phyloP scores from a whole-genome alignment of 2,329 filamentous ascomycete genomes.

The Graphilbum ipis-grandicollis region DNA sequence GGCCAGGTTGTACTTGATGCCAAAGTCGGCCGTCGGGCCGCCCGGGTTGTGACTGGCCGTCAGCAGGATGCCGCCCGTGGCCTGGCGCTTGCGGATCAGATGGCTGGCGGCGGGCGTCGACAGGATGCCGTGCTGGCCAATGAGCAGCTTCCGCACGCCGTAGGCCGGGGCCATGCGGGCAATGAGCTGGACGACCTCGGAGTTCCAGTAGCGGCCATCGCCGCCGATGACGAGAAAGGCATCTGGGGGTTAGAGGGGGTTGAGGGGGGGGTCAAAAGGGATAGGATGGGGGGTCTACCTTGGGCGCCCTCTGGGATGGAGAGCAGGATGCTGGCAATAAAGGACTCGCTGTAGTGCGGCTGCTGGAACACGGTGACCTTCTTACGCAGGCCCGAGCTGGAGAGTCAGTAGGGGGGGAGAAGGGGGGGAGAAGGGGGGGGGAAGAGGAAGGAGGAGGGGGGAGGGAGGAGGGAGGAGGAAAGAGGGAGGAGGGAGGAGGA shows the following conservation, averaged over 20 bases:
- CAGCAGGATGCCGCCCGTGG: slow-evolving; percentile 89
- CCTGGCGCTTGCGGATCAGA: slow-evolving; percentile 84
- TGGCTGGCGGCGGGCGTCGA: slow-evolving; percentile 94
- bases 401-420: background rate
- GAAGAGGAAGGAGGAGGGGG: background rate
- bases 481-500: background rate
- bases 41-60: slow-evolving; percentile 98
- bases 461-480: too few species aligned
- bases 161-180: slow-evolving; percentile 95
- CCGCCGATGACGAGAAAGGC: slow-evolving; percentile 91
- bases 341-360: slow-evolving; percentile 88
- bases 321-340: slow-evolving; percentile 82
- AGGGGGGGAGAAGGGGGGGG: too few species aligned
- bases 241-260: slow-evolving; percentile 18
- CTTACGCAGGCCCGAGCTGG: slow-evolving; percentile 90
- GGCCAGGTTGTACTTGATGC: slow-evolving; percentile 98
- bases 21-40: slow-evolving; percentile 87
- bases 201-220: slow-evolving; percentile 94
- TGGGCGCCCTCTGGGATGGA: slow-evolving; percentile 91
- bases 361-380: slow-evolving; percentile 98
- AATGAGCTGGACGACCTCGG: slow-evolving; percentile 89
- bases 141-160: slow-evolving; percentile 94
- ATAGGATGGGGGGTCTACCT: slow-evolving; percentile 25
- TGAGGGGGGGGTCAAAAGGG: background rate
- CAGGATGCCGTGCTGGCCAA: slow-evolving; percentile 91